Percentiles rank a stretch among this genome's conserved stretches.
Evolutionary conservation across 1,284 basidiomycete species (phyloP).

Genomic region (Cutaneotrichosporon sp.): DNA sequence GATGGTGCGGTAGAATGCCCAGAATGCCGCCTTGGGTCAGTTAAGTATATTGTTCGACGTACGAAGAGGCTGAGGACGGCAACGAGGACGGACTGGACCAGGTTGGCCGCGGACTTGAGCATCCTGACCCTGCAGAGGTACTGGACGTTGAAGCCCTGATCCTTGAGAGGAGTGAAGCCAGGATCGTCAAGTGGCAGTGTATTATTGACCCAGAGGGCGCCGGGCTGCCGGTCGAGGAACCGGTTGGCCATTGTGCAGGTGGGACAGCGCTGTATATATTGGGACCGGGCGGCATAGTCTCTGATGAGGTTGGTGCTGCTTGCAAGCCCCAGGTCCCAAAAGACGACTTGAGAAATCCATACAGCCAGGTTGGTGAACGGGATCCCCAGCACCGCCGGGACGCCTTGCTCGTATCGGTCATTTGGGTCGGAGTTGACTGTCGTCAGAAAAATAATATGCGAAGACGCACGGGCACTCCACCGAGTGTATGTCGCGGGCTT

Average conservation of each 20-base stretch:
- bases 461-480: not conserved
- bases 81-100: not conserved
- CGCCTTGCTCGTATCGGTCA: not conserved
- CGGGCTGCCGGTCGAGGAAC: not conserved
- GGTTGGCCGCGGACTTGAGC: not conserved
- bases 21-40: not conserved
- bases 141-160: not conserved
- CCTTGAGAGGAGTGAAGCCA: not conserved
- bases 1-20: not conserved
- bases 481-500: not conserved
- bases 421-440: not conserved
- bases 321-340: not conserved
- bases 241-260: not conserved
- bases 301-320: not conserved
- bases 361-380: not conserved
- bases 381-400: too few relatives aligned
- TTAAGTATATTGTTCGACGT: not conserved
- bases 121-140: not conserved
- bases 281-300: not conserved
- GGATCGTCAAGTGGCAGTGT: not conserved
- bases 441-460: not conserved
- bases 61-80: slow-evolving; percentile 1
- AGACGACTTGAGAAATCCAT: not conserved
- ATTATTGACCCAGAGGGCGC: not conserved
- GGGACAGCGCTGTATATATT: not conserved